phyloP scores from a whole-genome alignment of 1,139 yeast species.

The Pichia sp. region DNA sequence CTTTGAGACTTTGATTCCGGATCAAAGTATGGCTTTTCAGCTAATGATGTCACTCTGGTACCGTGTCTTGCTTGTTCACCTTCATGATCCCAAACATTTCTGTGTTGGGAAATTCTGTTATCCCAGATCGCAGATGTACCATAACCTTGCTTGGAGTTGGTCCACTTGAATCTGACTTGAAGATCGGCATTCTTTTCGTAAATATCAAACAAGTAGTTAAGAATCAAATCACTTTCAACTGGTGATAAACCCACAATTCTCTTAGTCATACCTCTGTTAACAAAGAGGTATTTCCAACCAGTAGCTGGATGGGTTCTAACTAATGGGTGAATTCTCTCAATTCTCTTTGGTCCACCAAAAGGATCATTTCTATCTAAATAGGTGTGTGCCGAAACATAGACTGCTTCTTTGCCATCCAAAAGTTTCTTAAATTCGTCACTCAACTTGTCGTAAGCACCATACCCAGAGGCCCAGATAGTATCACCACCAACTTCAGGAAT shows the following conservation, averaged over 20 bases:
- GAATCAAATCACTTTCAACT: conserved; percentile 38
- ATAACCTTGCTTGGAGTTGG: conserved; percentile 41
- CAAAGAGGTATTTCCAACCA: conserved; percentile 50
- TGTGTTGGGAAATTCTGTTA: conserved; percentile 51
- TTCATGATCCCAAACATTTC: conserved; percentile 48
- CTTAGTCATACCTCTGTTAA: conserved; percentile 43
- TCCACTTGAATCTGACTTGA: conserved; percentile 59
- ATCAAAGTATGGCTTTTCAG: conserved; percentile 54
- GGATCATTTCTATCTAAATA: conserved; percentile 44
- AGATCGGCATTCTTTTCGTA: conserved; percentile 46
- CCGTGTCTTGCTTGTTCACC: conserved; percentile 54
- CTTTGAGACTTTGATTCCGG: conserved; percentile 52
- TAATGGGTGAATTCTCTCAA: conserved; percentile 47
- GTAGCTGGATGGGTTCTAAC: conserved; percentile 55
- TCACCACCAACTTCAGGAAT: conserved; percentile 50
- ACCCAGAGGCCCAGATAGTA: conserved; percentile 50
- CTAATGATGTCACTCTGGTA: conserved; percentile 57
- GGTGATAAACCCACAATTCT: conserved; percentile 46
- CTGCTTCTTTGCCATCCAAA: conserved; percentile 49
- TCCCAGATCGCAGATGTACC: conserved; percentile 62
- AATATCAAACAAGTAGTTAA: conserved; percentile 41
- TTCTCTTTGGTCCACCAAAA: conserved; percentile 41
- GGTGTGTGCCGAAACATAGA: conserved; percentile 43
- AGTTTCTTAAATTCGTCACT: conserved; percentile 48
- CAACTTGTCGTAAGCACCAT: conserved; percentile 46